Base-by-base conservation (phyloP, 345 rosid species). In the Brassica juncea region DNA sequence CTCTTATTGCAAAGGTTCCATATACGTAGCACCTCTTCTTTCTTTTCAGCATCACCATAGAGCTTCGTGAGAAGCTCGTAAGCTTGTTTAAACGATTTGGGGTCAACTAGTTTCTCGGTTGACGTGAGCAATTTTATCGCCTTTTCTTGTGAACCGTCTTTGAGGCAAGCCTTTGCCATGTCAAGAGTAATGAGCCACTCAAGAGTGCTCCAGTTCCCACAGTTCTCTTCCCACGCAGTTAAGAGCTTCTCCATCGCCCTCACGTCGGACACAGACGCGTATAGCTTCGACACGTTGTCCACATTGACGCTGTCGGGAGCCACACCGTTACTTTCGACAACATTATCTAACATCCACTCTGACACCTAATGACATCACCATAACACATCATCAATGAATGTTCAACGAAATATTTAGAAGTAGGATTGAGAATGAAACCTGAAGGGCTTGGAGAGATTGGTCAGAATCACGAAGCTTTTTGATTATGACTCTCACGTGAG, bases 301-400 rank as follows among this genome's bases (percentile, higher is more conserved):
- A 67, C 19, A 10, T 34, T 67, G 71, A 42, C 34, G 28, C 3
- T 67, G 10, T 67, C 57, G 6, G 71, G 6, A 2, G 47, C 34
- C 34, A 67, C 57, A 19, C 21, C 21, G 21, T 19, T 19, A 19
- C 21, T 19, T 19, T 19, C 21, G 21, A 19, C 23, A 47, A 47
- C 72, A 8, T 68, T 68, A 19, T 52, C 73, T 52, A 70, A 15
- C 9, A 68, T 70, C 74, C 74, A 70, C 65, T 70, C 64, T 55
- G 64, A 70, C 0, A 70, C 74, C 74, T 70, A 32, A 70, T 5
- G 19, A 25, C 60, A 55, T 8, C 25, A 47, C n/a, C 15, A 4
- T 3, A 69, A 27, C 61, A 15, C 1, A 49, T 69, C 72, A 28
- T 3, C 39, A 27, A 2, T 14, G n/a, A 57, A 0, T 19, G 21